A percentile compares a stretch with the other conserved stretches of the same genome.
phyloP scores from a whole-genome alignment of 31 red algal genomes.

The Bonnemaisonia californica region DNA sequence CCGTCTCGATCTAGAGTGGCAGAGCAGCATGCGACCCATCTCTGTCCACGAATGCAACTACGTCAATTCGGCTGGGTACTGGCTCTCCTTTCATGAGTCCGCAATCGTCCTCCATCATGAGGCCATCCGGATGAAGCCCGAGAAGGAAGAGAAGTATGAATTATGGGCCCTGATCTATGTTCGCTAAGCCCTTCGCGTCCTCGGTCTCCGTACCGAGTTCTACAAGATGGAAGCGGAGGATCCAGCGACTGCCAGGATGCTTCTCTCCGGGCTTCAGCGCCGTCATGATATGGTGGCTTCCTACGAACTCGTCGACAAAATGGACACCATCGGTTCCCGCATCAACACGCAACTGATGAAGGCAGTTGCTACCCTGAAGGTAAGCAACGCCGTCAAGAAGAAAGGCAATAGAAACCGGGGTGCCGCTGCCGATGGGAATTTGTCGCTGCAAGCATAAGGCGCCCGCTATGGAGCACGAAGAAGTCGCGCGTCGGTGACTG shows the following conservation, averaged over 20 bases:
- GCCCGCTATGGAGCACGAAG: not conserved
- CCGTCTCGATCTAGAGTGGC: not conserved
- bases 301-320: not conserved
- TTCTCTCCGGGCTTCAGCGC: not conserved
- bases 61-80: constrained; percentile 21
- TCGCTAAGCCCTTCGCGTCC: not conserved
- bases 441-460: not conserved
- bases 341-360: not conserved
- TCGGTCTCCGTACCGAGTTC: constrained; percentile 1
- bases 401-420: not conserved
- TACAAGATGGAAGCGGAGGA: not conserved
- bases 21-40: not conserved
- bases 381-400: constrained; percentile 21
- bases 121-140: not conserved
- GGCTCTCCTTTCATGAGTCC: not conserved
- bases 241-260: not conserved
- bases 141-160: not conserved
- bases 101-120: constrained; percentile 6
- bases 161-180: not conserved
- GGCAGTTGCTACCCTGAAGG: constrained; percentile 15
- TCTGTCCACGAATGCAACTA: not conserved
- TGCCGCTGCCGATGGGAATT: not conserved
- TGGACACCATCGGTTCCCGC: not conserved
- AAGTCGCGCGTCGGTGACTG: not conserved
- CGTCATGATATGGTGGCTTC: not conserved